Evolutionary conservation across 1,284 basidiomycete genomes (phyloP).

Genomic region (Ustilago nuda): DNA sequence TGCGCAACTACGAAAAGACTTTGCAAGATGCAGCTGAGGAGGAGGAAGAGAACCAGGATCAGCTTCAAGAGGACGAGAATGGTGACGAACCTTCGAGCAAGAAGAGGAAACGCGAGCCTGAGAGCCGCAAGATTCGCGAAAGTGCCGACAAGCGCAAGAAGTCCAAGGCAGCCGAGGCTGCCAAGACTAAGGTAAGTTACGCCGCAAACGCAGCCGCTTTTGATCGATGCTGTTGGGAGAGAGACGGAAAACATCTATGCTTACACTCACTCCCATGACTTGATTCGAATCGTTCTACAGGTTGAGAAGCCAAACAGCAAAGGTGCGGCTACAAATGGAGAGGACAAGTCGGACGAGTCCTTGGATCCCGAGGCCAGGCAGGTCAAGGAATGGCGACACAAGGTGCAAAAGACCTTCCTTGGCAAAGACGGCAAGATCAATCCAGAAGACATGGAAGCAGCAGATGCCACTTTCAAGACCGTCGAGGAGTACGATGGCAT

Average conservation of each 20-base stretch:
- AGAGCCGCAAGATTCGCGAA: conserved; percentile 41
- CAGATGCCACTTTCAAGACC: conserved; percentile 81
- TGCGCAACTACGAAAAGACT: conserved; percentile 47
- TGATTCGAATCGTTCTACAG: not conserved
- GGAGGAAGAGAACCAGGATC: conserved; percentile 73
- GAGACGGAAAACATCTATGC: not conserved
- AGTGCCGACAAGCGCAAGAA: conserved; percentile 52
- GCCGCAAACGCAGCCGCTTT: not conserved
- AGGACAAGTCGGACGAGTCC: conserved; percentile 71
- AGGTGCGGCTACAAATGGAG: conserved; percentile 65
- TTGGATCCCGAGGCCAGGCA: conserved; percentile 75
- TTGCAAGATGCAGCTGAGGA: conserved; percentile 75
- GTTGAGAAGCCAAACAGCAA: conserved; percentile 40
- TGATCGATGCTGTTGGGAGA: not conserved
- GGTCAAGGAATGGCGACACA: conserved; percentile 81
- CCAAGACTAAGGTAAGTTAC: conserved; percentile 29
- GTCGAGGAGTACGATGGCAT: conserved; percentile 85
- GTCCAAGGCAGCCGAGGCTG: conserved; percentile 41
- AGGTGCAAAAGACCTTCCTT: conserved; percentile 88
- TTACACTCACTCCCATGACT: not conserved
- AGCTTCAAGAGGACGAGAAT: conserved; percentile 75
- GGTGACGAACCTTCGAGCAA: conserved; percentile 73
- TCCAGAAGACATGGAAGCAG: conserved; percentile 70
- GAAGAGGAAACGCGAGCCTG: conserved; percentile 45
- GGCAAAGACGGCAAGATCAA: conserved; percentile 70